Conservation (phyloP, 2,329 filamentous ascomycete species). For the Tolypocladium tropicale region DNA sequence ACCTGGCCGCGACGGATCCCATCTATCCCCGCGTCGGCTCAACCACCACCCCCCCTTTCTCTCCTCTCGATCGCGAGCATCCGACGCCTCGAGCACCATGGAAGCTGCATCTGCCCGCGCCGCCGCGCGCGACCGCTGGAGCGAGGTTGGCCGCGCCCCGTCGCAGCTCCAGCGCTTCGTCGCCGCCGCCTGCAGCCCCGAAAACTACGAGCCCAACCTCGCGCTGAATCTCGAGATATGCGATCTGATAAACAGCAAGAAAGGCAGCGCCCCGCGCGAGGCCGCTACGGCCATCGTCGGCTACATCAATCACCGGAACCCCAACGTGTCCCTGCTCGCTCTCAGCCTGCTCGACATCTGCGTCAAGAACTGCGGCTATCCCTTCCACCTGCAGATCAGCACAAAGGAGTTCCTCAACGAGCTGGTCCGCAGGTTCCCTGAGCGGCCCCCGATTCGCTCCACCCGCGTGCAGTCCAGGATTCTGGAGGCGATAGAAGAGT, state of each 20-base stretch:
- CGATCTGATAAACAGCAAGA: constrained; percentile 95
- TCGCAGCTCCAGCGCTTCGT: constrained; percentile 93
- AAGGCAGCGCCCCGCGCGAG: constrained; percentile 90
- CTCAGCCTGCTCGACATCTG: constrained; percentile 93
- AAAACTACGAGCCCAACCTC: constrained; percentile 97
- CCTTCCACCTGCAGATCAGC: constrained; percentile 95
- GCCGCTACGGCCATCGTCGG: constrained; percentile 86
- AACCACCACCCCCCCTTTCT: too few species aligned
- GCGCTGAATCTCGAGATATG: constrained; percentile 93
- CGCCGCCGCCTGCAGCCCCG: constrained; percentile 88
- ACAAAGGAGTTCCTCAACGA: constrained; percentile 99
- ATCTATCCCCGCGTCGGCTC: neutral
- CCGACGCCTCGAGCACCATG: constrained; percentile 37
- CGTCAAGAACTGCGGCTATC: constrained; percentile 99
- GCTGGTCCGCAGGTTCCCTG: constrained; percentile 89
- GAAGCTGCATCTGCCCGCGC: constrained; percentile 94
- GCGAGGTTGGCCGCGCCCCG: constrained; percentile 65
- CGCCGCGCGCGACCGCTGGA: constrained; percentile 89
- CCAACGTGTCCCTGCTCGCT: constrained; percentile 85
- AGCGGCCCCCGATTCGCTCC: constrained; percentile 77
- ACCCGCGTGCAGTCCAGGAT: constrained; percentile 87
- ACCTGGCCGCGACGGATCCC: neutral
- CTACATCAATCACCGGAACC: constrained; percentile 93
- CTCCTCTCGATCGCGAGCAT: neutral
- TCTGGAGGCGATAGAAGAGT: constrained; percentile 94